Evolutionary conservation across 805 yeast species (phyloP).

Genomic region (Barnettozyma pratensis): DNA sequence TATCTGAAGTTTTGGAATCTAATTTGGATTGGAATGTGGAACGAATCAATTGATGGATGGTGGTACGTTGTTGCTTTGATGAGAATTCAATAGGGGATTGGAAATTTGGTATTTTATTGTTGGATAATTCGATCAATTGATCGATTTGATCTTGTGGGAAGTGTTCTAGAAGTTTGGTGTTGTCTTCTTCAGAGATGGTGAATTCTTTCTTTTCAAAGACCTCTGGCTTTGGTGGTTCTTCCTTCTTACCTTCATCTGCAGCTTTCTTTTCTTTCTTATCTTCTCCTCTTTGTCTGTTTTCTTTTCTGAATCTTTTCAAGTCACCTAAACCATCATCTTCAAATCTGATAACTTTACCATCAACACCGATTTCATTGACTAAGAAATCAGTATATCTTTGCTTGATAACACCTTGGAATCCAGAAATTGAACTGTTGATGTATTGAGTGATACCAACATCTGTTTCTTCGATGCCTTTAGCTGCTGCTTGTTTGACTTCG

Average conservation of each 20-base stretch:
- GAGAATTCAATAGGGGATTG: conserved; percentile 52
- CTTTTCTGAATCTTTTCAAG: conserved; percentile 40
- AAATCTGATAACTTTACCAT: conserved; percentile 71
- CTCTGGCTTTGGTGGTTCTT: conserved; percentile 22
- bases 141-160: conserved; percentile 52
- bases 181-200: conserved; percentile 35
- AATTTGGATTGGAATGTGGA: conserved; percentile 66
- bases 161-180: conserved; percentile 40
- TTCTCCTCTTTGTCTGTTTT: conserved; percentile 17
- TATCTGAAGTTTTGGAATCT: conserved; percentile 73
- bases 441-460: conserved; percentile 88
- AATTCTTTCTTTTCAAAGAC: conserved; percentile 32
- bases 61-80: conserved; percentile 71
- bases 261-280: conserved; percentile 4
- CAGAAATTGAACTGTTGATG: conserved; percentile 46
- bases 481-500: too few species aligned
- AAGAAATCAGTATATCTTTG: conserved; percentile 90
- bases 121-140: conserved; percentile 3
- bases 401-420: conserved; percentile 77
- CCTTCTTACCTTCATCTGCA: conserved; percentile 7
- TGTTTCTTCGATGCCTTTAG: conserved; percentile 50
- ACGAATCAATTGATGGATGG: conserved; percentile 72
- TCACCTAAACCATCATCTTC: conserved; percentile 64
- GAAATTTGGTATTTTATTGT: conserved; percentile 43
- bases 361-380: conserved; percentile 77